Conservation (phyloP, 23 red algal species). For the Gracilaria caudata region DNA sequence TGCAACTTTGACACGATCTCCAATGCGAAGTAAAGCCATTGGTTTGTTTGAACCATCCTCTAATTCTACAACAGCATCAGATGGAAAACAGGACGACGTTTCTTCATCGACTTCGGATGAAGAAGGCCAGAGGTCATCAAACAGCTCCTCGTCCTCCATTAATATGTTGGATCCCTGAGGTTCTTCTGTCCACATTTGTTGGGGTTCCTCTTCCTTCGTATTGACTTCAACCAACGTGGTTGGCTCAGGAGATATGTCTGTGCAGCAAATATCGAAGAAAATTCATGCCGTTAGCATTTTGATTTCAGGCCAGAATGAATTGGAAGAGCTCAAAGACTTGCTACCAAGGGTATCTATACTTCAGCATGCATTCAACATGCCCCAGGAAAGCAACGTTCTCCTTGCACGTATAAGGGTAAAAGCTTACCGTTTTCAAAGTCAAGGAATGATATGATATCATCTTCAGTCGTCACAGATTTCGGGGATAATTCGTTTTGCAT, state of each 20-base stretch:
- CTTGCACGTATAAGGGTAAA: no score
- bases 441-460: not conserved
- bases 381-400: no score
- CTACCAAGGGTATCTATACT: no score
- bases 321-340: no score
- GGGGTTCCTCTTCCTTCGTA: not conserved
- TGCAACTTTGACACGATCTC: conserved; percentile 69
- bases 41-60: conserved; percentile 25
- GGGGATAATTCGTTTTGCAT: not conserved
- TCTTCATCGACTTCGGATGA: conserved; percentile 2
- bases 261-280: not conserved
- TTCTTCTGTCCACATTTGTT: not conserved
- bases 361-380: no score
- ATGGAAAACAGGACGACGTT: conserved; percentile 58
- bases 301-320: no score
- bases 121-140: not conserved
- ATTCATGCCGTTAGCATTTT: not conserved
- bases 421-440: not conserved
- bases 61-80: conserved; percentile 61
- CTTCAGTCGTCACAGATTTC: not conserved
- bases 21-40: conserved; percentile 60
- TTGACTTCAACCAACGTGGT: not conserved
- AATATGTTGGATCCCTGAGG: not conserved
- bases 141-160: not conserved
- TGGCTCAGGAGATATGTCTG: not conserved